Conservation (phyloP, 2,329 filamentous ascomycete species). For the Hypoxylon sp. region DNA sequence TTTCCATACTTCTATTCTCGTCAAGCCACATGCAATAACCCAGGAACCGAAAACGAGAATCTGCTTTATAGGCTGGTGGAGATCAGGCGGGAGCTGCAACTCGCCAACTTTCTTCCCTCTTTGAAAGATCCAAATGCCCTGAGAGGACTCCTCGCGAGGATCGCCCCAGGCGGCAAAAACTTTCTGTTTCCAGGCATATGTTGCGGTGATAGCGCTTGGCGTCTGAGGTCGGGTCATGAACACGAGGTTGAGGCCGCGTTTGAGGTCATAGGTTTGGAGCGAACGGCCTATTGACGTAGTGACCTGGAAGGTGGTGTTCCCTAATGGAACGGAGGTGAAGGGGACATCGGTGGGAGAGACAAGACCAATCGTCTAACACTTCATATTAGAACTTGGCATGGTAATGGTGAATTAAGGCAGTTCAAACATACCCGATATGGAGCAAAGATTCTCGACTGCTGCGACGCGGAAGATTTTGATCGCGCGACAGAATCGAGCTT, state of each 20-base stretch:
- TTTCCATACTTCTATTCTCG: conserved; percentile 91
- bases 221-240: conserved; percentile 95
- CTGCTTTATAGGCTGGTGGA: conserved; percentile 79
- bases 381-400: conserved; percentile 24
- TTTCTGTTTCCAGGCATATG: conserved; percentile 86
- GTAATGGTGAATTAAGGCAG: conserved; percentile 2
- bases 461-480: conserved; percentile 57
- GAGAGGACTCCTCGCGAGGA: conserved; percentile 62
- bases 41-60: conserved; percentile 90
- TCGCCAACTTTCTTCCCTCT: conserved; percentile 87
- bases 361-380: conserved; percentile 84
- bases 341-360: conserved; percentile 92
- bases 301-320: conserved; percentile 96
- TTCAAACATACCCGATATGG: conserved; percentile 80
- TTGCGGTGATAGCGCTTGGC: conserved; percentile 87
- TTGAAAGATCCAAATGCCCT: conserved; percentile 92
- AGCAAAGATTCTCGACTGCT: conserved; percentile 87
- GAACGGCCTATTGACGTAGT: conserved; percentile 93
- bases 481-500: conserved; percentile 68
- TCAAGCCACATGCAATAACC: conserved; percentile 85
- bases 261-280: conserved; percentile 95
- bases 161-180: conserved; percentile 93
- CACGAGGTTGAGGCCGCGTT: conserved; percentile 88
- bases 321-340: conserved; percentile 89
- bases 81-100: conserved; percentile 75